These are phyloP conservation scores for Paecilomyces formosus DNA, from an alignment of 2,329 filamentous ascomycete genomes.

Conservation along the genomic window DNA sequence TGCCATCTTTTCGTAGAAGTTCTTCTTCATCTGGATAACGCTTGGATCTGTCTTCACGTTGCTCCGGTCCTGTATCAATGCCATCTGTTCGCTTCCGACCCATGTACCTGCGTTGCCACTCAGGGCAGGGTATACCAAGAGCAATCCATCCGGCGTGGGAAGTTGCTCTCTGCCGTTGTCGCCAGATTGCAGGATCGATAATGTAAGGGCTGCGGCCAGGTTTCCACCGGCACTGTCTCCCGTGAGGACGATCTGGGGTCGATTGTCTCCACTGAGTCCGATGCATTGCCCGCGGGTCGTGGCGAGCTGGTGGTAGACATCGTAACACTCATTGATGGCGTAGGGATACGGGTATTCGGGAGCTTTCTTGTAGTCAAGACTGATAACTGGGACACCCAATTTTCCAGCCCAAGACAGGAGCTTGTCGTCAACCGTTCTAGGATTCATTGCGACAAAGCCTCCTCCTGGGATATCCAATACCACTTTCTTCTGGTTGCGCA, in stretches of 20 bases:
- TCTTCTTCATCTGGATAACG: conserved; percentile 75
- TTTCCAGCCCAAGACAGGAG: conserved; percentile 86
- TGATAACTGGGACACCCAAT: conserved; percentile 79
- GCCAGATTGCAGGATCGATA: conserved; percentile 81
- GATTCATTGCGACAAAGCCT: conserved; percentile 94
- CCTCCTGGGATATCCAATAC: conserved; percentile 89
- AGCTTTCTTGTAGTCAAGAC: conserved; percentile 83
- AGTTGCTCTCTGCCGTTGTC: conserved; percentile 53
- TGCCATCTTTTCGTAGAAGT: conserved; percentile 78
- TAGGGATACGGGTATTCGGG: conserved; percentile 81
- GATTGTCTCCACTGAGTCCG: conserved; percentile 59
- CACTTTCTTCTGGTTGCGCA: conserved; percentile 68
- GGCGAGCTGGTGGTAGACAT: conserved; percentile 70
- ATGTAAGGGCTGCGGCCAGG: conserved; percentile 67
- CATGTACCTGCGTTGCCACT: conserved; percentile 98
- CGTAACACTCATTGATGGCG: conserved; percentile 79
- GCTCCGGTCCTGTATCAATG: conserved; percentile 76
- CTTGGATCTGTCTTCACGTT: conserved; percentile 69
- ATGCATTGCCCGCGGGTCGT: conserved; percentile 66
- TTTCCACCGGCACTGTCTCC: conserved; percentile 82
- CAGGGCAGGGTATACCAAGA: conserved; percentile 81
- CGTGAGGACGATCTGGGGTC: conserved; percentile 63
- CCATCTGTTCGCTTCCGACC: conserved; percentile 99
- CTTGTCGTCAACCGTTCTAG: conserved; percentile 87
- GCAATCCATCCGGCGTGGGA: conserved; percentile 68